A percentile compares a stretch with the other conserved stretches of the same genome.
Conservation (phyloP, 306 rosid species). For the Adenanthera pavonina region DNA sequence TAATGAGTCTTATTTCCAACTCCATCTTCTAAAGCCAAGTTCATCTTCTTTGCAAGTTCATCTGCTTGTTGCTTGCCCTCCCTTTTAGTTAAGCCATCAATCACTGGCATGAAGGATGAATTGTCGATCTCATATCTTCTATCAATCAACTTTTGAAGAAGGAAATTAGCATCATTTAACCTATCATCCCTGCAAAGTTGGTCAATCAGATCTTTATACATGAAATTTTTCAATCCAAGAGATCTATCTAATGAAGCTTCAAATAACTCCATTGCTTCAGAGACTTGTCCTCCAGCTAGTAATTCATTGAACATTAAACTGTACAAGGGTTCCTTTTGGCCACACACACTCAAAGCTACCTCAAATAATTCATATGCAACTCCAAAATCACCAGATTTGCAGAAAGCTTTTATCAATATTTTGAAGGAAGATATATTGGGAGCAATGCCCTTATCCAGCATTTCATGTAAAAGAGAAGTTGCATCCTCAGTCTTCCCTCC, state of each 20-base stretch:
- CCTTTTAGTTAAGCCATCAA: too few relatives aligned
- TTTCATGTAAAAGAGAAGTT: too few relatives aligned
- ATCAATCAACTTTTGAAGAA: slow-evolving; percentile 67
- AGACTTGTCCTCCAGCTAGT: too few relatives aligned
- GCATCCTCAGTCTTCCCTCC: slow-evolving; percentile 57
- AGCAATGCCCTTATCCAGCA: too few relatives aligned
- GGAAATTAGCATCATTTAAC: slow-evolving; percentile 69
- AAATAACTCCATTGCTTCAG: too few relatives aligned
- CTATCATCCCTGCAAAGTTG: slow-evolving; percentile 73
- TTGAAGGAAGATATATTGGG: too few relatives aligned
- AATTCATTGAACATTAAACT: slow-evolving; percentile 59
- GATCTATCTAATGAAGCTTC: too few relatives aligned
- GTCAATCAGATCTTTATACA: slow-evolving; percentile 55
- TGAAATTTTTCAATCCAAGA: too few relatives aligned
- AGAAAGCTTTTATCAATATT: too few relatives aligned
- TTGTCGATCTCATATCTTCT: slow-evolving; percentile 44
- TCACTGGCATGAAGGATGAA: too few relatives aligned
- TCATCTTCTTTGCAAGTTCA: slow-evolving; percentile 77
- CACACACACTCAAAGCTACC: slow-evolving; percentile 57
- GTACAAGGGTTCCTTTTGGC: slow-evolving; percentile 80
- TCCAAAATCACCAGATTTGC: too few relatives aligned
- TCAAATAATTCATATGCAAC: too few relatives aligned
- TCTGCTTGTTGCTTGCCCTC: slow-evolving; percentile 45
- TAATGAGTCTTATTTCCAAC: slow-evolving; percentile 44
- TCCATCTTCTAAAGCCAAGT: slow-evolving; percentile 67